A percentile compares a stretch with the other conserved stretches of the same genome.
Evolutionary conservation across 1,284 basidiomycete genomes (phyloP).

Genomic region (Sphagnurus paluster): DNA sequence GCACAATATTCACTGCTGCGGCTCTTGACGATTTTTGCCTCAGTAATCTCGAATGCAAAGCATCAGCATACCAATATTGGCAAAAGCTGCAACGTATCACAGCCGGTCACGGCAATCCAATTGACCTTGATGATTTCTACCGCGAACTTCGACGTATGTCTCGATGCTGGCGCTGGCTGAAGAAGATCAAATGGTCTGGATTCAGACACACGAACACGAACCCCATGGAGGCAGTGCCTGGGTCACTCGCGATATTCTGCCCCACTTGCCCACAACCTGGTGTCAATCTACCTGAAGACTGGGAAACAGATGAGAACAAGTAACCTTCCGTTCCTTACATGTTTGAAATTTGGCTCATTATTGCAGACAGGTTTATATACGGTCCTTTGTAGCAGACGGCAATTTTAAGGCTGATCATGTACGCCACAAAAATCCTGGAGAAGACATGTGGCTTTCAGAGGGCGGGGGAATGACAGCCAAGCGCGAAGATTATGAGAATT

Average conservation of each 20-base stretch:
- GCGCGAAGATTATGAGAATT: neutral
- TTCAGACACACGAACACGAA: conserved; percentile 3
- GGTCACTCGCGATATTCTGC: conserved; percentile 15
- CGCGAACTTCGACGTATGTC: neutral
- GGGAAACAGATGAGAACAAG: conserved; percentile 8
- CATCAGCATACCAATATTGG: conserved; percentile 12
- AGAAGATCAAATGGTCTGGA: conserved; percentile 4
- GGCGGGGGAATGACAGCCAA: neutral
- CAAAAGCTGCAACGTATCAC: conserved; percentile 12
- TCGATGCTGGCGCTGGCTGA: conserved; percentile 10
- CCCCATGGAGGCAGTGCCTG: neutral
- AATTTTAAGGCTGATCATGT: neutral
- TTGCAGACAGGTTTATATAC: neutral
- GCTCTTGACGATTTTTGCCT: conserved; percentile 11
- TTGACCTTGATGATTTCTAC: conserved; percentile 4
- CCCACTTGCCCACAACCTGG: conserved; percentile 20
- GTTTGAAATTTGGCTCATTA: neutral
- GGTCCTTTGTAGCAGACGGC: neutral
- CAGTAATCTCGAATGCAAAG: conserved; percentile 14
- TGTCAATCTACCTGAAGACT: conserved; percentile 18
- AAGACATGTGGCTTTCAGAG: neutral
- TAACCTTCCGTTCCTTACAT: neutral
- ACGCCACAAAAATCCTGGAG: neutral
- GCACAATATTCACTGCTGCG: conserved; percentile 10
- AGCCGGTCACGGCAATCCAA: conserved; percentile 5